Base-by-base conservation (phyloP, 176 grass and related monocot species). In the Musa schizocarpa region DNA sequence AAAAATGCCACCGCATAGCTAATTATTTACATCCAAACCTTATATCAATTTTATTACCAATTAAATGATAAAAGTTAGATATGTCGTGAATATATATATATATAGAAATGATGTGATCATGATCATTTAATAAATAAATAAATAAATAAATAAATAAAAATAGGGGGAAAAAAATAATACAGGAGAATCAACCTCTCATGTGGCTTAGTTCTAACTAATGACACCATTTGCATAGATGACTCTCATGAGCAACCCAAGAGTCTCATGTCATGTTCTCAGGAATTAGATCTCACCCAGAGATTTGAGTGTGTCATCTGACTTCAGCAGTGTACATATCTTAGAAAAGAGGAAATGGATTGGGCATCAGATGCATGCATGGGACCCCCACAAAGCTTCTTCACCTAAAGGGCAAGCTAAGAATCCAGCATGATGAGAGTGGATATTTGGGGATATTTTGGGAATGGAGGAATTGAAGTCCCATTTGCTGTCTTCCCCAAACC, bases 351-450 rank as follows among this genome's bases (percentile, higher is more conserved):
- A n/a, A 19, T 9, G 21, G 63, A 12, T 10, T 21, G 68, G 68
- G 68, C 48, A 70, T 70, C 68, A 52, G 68, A 70, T 70, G 29
- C 66, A 69, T 70, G 29, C 26, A 69, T 69, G 68, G 19, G 68
- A 16, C 27, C 16, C 68, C 25, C 10, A 22, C 16, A 59, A 59
- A 19, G 16, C 68, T 1, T 21, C 43, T 8, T 50, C 43, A 70
- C 66, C 12, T 19, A 19, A 49, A 49, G 17, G 34, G 17, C 13
- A 70, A 70, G 68, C 48, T 70, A 70, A 20, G 68, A 51, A 70
- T 70, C 68, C 10, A 20, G 10, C 11, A 49, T 65, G 21, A 21
- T 2, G 22, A 43, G 34, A 5, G 34, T 5, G 34, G n/a, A n/a
- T n/a, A n/a, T n/a, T n/a, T n/a, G n/a, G 34, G 34, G 34, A 43